Conservation (phyloP, 768 basidiomycete species). For the Hortiboletus campestris region DNA sequence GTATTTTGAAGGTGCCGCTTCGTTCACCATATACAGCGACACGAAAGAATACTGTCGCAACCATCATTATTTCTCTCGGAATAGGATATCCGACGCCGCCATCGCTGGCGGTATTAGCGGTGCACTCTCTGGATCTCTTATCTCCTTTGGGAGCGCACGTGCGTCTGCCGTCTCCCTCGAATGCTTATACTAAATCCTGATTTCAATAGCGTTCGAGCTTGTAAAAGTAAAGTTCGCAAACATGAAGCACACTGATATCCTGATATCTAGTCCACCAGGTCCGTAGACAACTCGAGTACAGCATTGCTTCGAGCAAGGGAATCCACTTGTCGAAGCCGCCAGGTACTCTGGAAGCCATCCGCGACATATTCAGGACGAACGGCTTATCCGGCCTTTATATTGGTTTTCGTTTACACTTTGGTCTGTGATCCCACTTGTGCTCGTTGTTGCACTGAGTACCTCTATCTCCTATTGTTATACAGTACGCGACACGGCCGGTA, state of each 20-base stretch:
- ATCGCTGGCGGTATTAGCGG: conserved; percentile 81
- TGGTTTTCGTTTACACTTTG: conserved; percentile 84
- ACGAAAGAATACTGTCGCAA: conserved; percentile 74
- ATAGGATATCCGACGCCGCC: conserved; percentile 67
- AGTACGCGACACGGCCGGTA: conserved; percentile 90
- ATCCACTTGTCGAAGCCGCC: conserved; percentile 72
- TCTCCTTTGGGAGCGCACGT: conserved; percentile 89
- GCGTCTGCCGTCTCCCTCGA: conserved; percentile 35
- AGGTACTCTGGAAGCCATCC: conserved; percentile 73
- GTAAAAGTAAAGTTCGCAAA: conserved; percentile 66
- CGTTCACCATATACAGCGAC: conserved; percentile 86
- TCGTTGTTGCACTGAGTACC: neutral
- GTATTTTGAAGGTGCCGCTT: conserved; percentile 65
- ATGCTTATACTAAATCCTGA: conserved; percentile 19
- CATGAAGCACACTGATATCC: neutral
- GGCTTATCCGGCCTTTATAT: conserved; percentile 73
- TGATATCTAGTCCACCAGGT: conserved; percentile 48
- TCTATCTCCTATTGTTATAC: conserved; percentile 8
- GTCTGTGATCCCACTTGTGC: conserved; percentile 40
- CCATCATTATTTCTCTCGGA: conserved; percentile 54
- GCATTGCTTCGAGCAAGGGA: conserved; percentile 82
- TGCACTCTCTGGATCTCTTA: conserved; percentile 83
- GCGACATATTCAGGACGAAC: conserved; percentile 66
- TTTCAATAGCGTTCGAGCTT: conserved; percentile 75
- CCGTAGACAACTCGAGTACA: conserved; percentile 87